phyloP scores from a whole-genome alignment of 352 stramenopile species.

The Pythium chondricola region DNA sequence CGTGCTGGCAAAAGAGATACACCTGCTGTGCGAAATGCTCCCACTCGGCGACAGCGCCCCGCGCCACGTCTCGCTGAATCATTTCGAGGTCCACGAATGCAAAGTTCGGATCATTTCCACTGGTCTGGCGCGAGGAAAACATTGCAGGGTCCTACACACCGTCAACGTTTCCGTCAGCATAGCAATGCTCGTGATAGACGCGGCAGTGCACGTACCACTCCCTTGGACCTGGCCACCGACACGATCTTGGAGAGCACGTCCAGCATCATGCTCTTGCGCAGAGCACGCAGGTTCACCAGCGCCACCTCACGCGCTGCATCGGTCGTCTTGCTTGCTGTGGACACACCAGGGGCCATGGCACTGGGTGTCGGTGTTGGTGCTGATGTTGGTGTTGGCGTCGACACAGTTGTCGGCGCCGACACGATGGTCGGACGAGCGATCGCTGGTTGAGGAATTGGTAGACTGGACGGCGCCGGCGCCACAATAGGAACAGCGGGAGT shows the following conservation, averaged over 20 bases:
- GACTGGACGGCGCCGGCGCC: background rate
- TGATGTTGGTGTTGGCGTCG: background rate
- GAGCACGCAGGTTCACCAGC: slow-evolving; percentile 32
- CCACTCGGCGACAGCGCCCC: slow-evolving; percentile 48
- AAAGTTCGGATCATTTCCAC: background rate
- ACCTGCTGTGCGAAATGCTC: slow-evolving; percentile 62
- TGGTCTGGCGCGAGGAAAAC: slow-evolving; percentile 25
- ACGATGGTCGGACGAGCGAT: background rate
- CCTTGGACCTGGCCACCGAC: slow-evolving; percentile 69
- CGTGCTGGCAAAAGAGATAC: slow-evolving; percentile 67
- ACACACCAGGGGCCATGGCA: background rate
- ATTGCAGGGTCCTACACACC: slow-evolving; percentile 36
- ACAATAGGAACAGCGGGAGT: background rate
- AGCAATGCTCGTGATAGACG: too few species aligned
- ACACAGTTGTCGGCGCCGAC: background rate
- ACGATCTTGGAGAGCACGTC: slow-evolving; percentile 79
- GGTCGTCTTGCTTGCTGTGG: slow-evolving; percentile 2
- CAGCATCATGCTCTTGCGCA: slow-evolving; percentile 68
- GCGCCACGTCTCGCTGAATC: slow-evolving; percentile 34
- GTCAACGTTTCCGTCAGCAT: too few species aligned
- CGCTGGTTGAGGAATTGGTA: background rate
- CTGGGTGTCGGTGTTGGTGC: background rate
- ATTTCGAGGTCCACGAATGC: slow-evolving; percentile 45
- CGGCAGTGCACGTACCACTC: slow-evolving; percentile 32
- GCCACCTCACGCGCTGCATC: slow-evolving; percentile 31